Evolutionary conservation across 805 yeast genomes (phyloP), one percentile per base, ranked within the genome.

Genomic region (Pichia nanzhaoensis): DNA sequence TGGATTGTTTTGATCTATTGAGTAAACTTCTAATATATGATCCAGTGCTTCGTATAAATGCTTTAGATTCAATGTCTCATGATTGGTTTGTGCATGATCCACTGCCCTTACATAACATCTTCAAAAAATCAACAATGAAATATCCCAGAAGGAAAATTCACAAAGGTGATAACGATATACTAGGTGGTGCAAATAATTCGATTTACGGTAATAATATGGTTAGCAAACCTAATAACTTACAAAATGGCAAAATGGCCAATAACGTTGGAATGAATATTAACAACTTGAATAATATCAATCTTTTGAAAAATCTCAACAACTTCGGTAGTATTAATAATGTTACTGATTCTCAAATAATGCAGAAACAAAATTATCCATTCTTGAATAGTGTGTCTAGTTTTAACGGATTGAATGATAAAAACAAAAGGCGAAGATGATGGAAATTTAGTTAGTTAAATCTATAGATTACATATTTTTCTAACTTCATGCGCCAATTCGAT

Each of bases 81-180:
- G 79, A 78, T 16, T 93, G 84, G 70, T 91, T 93, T 58, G 65
- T 76, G 33, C 91, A 84, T 44, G 65, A 69, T 24, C 86, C 95
- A 0, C 70, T 70, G 52, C 88, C 88, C 0, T 67, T 73, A 17
- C 16, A 42, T 21, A 86, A 88, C 57, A 91, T 93, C 1, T 93
- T 93, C 63, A 88, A 82, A 48, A 84, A 85, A 1, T 74, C 82
- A 47, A 74, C 70, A 33, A 72, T 80, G 57, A 80, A 77, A 52
- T 93, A 93, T 59, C 98, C 99, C 2, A 75, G 80, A 28, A 71
- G 99, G 52, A 75, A 95, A 54, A 88, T 91, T 27, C 86, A 87
- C 54, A 82, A 86, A 18, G 95, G 86, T 55, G 96, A 89, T 60
- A 81, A 80, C 53, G 95, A 89, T 63, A 87, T 88, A 37, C 46